Base-by-base conservation (phyloP, 2,329 filamentous ascomycete genomes). In the Plectosphaerella cucumerina region DNA sequence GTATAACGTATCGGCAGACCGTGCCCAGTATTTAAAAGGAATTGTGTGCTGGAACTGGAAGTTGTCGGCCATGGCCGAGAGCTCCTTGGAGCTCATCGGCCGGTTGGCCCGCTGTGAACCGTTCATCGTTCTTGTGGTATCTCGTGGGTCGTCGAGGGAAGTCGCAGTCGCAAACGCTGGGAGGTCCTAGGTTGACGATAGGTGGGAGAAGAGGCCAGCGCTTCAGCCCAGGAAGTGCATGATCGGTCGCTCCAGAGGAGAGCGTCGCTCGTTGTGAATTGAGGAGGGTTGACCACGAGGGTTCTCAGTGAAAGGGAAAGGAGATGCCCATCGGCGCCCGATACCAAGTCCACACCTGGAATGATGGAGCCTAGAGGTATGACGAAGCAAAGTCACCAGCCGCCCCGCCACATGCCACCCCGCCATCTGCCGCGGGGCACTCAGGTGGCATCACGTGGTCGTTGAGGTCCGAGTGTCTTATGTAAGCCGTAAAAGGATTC, bases 31-130 rank as follows among this genome's bases (percentile, higher is more conserved):
- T 58, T 86, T 87, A 51, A 97, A 77, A 3, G 87, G 81, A 48
- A 96, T 87, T 31, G 80, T 78, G 2, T 80, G 78, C 65, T 91
- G 89, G 72, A 92, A 97, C 51, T 87, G 83, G 65, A 94, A 97
- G 57, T 87, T 82, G 56, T 85, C 78, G 3, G 93, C 94, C 59
- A 86, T 84, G 26, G 80, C 76, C 11, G 86, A 82, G 53, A 97
- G 87, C 63, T 95, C 87, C 61, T 86, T 85, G 51, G 94, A 80
- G 58, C 78, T 91, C 69, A 87, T 72, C 39, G 91, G 91, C 62
- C 73, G 71, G 47, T 66, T 68, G 6, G 66, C 69, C 59, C 68
- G 63, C 62, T 66, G 62, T 41, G 59, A 52, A 12, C 57, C 58
- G 43, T 59, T 55, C 66, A 69, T 69, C 47, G 48, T 61, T 14